phyloP scores from a whole-genome alignment of 345 rosid species.

The Bruguiera parviflora region DNA sequence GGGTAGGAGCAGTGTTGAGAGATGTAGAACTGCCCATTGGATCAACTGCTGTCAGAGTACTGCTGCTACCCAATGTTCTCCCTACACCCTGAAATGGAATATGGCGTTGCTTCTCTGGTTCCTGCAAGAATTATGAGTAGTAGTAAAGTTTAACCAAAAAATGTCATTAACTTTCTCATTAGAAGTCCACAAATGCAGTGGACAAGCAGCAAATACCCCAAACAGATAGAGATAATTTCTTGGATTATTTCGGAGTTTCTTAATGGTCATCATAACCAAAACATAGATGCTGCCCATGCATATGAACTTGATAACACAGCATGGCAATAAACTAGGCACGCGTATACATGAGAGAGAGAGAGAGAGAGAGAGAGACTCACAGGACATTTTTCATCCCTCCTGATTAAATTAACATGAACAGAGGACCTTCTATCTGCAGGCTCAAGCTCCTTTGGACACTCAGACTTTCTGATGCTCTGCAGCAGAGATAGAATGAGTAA shows the following conservation, averaged over 20 bases:
- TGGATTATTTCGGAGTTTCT: not conserved
- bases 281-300: too few relatives aligned
- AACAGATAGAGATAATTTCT: too few relatives aligned
- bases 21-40: slow-evolving; percentile 22
- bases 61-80: slow-evolving; percentile 82
- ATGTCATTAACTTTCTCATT: not conserved
- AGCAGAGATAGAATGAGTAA: not conserved
- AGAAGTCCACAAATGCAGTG: too few relatives aligned
- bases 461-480: slow-evolving; percentile 91
- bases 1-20: slow-evolving; percentile 33
- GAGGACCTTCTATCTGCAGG: slow-evolving; percentile 77
- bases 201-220: too few relatives aligned
- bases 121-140: slow-evolving; percentile 40
- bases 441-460: slow-evolving; percentile 96
- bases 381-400: slow-evolving; percentile 67
- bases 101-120: slow-evolving; percentile 54
- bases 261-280: not conserved
- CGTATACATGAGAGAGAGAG: slow-evolving; percentile 6
- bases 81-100: slow-evolving; percentile 85
- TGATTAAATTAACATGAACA: slow-evolving; percentile 79
- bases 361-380: slow-evolving; percentile 44
- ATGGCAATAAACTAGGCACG: not conserved
- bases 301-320: not conserved
- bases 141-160: not conserved
- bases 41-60: slow-evolving; percentile 34